Percentiles rank a stretch among this genome's conserved stretches.
These are phyloP conservation scores for Jimgerdemannia flammicorona DNA, from an alignment of 192 early-diverging fungal species.

Conservation along the genomic window DNA sequence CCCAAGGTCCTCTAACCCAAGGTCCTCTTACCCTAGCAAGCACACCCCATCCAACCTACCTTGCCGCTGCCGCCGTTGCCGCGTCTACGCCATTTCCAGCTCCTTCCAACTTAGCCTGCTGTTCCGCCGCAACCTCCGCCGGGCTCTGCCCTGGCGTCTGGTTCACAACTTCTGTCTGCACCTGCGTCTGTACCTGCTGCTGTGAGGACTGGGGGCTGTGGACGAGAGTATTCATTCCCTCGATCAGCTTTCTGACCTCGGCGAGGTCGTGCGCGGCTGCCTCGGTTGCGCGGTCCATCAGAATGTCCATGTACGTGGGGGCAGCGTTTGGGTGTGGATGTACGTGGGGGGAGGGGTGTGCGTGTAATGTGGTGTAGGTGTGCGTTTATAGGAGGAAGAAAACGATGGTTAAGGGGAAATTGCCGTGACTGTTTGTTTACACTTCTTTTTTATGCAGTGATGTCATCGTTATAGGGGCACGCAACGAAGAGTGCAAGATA, in stretches of 20 bases:
- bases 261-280: slow-evolving; percentile 26
- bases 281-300: background rate
- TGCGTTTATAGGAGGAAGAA: background rate
- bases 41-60: background rate
- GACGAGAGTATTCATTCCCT: slow-evolving; percentile 30
- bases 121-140: background rate
- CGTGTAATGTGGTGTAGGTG: too few species aligned
- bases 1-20: too few species aligned
- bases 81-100: background rate
- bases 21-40: background rate
- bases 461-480: background rate
- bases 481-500: too few species aligned
- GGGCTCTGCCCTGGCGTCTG: background rate
- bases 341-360: background rate
- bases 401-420: background rate
- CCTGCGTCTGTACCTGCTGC: slow-evolving; percentile 14
- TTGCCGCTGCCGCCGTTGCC: background rate
- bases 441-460: background rate
- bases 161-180: too few species aligned
- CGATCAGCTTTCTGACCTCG: slow-evolving; percentile 33
- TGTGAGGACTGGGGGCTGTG: slow-evolving; percentile 21
- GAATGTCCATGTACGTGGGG: background rate
- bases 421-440: background rate
- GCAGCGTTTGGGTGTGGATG: background rate
- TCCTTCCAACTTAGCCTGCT: background rate